These are phyloP conservation scores for Gliomastix tumulicola DNA, from an alignment of 2,329 filamentous ascomycete species.

Conservation along the genomic window DNA sequence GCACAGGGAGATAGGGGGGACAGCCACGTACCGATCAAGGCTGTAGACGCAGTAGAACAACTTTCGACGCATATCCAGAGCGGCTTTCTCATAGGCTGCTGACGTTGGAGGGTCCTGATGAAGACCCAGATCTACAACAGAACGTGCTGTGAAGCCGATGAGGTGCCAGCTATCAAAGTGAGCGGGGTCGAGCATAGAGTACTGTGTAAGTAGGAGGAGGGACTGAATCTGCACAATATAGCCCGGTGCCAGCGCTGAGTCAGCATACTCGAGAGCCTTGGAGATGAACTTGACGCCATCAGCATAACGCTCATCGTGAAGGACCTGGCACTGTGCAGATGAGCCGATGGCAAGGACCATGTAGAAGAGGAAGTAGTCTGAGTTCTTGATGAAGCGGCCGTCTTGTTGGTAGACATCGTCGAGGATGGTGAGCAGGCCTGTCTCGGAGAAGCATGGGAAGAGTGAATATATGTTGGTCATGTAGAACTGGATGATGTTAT, in stretches of 20 bases:
- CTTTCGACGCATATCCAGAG: slow-evolving; percentile 70
- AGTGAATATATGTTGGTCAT: slow-evolving; percentile 74
- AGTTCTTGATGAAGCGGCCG: slow-evolving; percentile 52
- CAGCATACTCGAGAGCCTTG: slow-evolving; percentile 67
- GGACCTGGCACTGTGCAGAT: slow-evolving; percentile 62
- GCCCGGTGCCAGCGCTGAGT: slow-evolving; percentile 78
- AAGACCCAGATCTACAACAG: slow-evolving; percentile 81
- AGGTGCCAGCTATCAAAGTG: slow-evolving; percentile 94
- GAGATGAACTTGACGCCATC: slow-evolving; percentile 50
- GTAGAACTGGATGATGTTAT: slow-evolving; percentile 72
- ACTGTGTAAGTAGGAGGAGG: slow-evolving; percentile 77
- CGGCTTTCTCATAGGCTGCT: slow-evolving; percentile 57
- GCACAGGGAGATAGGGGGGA: not conserved
- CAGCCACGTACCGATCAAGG: slow-evolving; percentile 63
- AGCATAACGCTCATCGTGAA: slow-evolving; percentile 56
- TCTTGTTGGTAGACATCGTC: slow-evolving; percentile 75
- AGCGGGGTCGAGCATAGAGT: slow-evolving; percentile 80
- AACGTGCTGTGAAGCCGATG: slow-evolving; percentile 82
- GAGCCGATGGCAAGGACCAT: slow-evolving; percentile 85
- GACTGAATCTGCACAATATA: slow-evolving; percentile 83
- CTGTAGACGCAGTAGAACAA: slow-evolving; percentile 90
- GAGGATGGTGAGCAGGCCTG: slow-evolving; percentile 67
- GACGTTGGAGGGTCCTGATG: slow-evolving; percentile 83
- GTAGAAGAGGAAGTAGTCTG: slow-evolving; percentile 80
- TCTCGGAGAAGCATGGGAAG: slow-evolving; percentile 78